Evolutionary conservation across 2,329 filamentous ascomycete species (phyloP).

Genomic region (Aspergillus neoniger): DNA sequence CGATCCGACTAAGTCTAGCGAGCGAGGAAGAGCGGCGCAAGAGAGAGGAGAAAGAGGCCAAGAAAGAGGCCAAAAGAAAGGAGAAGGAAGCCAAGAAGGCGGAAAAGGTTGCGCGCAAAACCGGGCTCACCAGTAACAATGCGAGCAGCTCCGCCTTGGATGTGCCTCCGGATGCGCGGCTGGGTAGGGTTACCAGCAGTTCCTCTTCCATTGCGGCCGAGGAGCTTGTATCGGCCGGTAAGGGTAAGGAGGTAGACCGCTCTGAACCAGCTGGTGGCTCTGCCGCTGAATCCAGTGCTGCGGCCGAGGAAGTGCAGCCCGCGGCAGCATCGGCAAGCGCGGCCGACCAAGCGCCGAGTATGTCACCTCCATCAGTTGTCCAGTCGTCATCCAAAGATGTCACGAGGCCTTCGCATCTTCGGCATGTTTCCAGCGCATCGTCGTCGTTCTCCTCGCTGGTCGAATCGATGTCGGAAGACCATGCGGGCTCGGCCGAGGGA

Average conservation of each 20-base stretch:
- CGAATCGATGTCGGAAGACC: slow-evolving; percentile 57
- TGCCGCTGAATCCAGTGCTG: slow-evolving; percentile 37
- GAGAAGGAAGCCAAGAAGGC: slow-evolving; percentile 82
- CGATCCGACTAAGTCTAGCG: slow-evolving; percentile 85
- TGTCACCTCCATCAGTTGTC: slow-evolving; percentile 41
- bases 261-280: slow-evolving; percentile 17
- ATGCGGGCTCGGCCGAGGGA: slow-evolving; percentile 49
- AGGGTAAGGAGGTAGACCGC: slow-evolving; percentile 72
- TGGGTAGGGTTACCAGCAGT: slow-evolving; percentile 40
- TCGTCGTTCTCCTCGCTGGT: slow-evolving; percentile 76
- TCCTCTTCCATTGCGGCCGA: slow-evolving; percentile 40
- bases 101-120: slow-evolving; percentile 68
- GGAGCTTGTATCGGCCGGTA: slow-evolving; percentile 48
- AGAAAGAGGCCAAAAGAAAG: slow-evolving; percentile 80
- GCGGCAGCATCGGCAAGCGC: not conserved
- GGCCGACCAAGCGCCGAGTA: slow-evolving; percentile 22
- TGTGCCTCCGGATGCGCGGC: slow-evolving; percentile 34
- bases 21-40: slow-evolving; percentile 90
- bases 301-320: slow-evolving; percentile 18
- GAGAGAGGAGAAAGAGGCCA: slow-evolving; percentile 77
- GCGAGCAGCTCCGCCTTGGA: slow-evolving; percentile 67
- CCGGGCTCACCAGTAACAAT: slow-evolving; percentile 53
- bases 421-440: slow-evolving; percentile 84
- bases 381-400: slow-evolving; percentile 49
- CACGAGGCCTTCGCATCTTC: slow-evolving; percentile 68